These are phyloP conservation scores for Aspergillus wentii DNA, from an alignment of 495 filamentous ascomycete species.

Conservation along the genomic window DNA sequence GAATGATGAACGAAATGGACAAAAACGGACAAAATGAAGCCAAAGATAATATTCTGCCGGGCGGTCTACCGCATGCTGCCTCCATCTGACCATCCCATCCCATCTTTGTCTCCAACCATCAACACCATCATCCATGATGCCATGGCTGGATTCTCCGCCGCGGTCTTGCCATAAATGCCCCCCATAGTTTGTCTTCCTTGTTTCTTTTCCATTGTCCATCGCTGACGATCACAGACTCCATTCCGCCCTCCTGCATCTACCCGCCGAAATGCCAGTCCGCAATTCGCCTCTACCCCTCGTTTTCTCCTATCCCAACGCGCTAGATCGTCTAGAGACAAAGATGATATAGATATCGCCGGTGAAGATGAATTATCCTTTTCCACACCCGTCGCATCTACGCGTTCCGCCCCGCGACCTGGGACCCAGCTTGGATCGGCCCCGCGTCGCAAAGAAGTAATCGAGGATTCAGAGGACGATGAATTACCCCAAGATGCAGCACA, in stretches of 20 bases:
- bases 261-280: constrained; percentile 23
- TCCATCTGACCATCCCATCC: too few relatives aligned
- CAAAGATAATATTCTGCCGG: too few relatives aligned
- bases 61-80: too few relatives aligned
- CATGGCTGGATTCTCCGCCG: not conserved
- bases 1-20: too few relatives aligned
- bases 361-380: constrained; percentile 12
- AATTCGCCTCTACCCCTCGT: constrained; percentile 39
- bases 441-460: constrained; percentile 29
- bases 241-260: constrained; percentile 26
- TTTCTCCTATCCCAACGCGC: constrained; percentile 33
- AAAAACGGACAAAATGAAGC: too few relatives aligned
- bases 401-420: constrained; percentile 5
- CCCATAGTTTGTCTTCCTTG: constrained; percentile 1
- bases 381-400: constrained; percentile 8
- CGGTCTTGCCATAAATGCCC: constrained; percentile 2
- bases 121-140: too few relatives aligned
- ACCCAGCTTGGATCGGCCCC: constrained; percentile 5
- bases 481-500: constrained; percentile 1
- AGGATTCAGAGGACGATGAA: constrained; percentile 27
- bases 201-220: not conserved
- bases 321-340: constrained; percentile 3
- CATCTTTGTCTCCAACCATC: too few relatives aligned
- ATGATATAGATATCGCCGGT: too few relatives aligned
- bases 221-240: constrained; percentile 19